Evolutionary conservation across 345 rosid genomes (phyloP).

Genomic region (Carallia pectinifolia): DNA sequence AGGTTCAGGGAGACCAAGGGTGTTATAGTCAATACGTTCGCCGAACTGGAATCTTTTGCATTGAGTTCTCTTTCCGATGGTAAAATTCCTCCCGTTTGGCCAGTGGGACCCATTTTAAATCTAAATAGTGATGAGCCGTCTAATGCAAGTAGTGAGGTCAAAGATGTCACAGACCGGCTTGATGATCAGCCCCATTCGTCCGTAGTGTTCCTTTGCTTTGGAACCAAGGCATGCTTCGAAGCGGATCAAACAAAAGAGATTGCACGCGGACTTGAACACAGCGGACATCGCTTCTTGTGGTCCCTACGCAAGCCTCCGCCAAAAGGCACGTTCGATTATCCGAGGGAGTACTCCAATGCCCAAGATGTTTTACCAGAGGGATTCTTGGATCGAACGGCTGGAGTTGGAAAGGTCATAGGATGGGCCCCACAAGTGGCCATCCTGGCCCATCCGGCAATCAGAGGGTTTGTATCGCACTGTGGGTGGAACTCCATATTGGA

Average conservation of each 20-base stretch:
- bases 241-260: not conserved
- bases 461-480: conserved; percentile 20
- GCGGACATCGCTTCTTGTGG: conserved; percentile 8
- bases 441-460: conserved; percentile 2
- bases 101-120: not conserved
- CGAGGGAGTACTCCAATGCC: not conserved
- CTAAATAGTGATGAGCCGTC: not conserved
- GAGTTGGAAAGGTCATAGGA: conserved; percentile 13
- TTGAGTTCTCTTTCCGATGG: not conserved
- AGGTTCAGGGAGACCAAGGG: conserved; percentile 6
- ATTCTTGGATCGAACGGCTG: conserved; percentile 12
- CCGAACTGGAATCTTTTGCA: conserved; percentile 15
- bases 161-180: conserved; percentile 5
- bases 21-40: conserved; percentile 15
- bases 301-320: conserved; percentile 13
- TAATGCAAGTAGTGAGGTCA: too few species aligned
- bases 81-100: conserved; percentile 3
- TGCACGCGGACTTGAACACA: not conserved
- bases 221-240: not conserved
- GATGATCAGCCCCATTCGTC: conserved; percentile 6
- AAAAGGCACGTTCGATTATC: not conserved
- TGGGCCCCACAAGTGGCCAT: conserved; percentile 21
- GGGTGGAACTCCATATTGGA: conserved; percentile 22
- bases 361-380: conserved; percentile 2
- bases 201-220: conserved; percentile 18